These are phyloP conservation scores for Talaromyces sp. DNA, from an alignment of 2,329 filamentous ascomycete genomes.

Conservation along the genomic window DNA sequence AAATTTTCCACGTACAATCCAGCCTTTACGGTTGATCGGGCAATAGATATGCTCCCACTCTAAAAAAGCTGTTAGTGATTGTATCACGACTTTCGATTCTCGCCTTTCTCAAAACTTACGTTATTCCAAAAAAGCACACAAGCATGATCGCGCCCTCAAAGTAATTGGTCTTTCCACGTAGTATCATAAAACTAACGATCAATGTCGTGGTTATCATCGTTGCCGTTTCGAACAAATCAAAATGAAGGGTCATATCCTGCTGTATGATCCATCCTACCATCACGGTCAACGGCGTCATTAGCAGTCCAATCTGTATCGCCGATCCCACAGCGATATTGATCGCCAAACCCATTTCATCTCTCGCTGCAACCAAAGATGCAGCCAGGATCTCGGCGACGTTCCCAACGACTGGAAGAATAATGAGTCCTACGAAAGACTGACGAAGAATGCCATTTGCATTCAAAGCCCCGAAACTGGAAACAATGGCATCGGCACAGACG, in stretches of 20 bases:
- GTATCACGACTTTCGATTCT: too few relatives aligned
- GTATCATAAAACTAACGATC: background rate
- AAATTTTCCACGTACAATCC: background rate
- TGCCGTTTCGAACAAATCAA: constrained; percentile 9
- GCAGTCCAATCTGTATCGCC: constrained; percentile 68
- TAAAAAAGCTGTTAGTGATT: background rate
- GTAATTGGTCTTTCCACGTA: background rate
- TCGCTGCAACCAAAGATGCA: constrained; percentile 65
- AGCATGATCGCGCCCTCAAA: background rate
- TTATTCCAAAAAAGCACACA: background rate
- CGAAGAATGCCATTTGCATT: constrained; percentile 46
- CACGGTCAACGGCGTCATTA: constrained; percentile 66
- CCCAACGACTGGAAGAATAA: constrained; percentile 68
- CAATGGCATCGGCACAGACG: constrained; percentile 50
- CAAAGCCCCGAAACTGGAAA: background rate
- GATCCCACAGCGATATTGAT: constrained; percentile 69
- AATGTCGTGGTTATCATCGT: background rate
- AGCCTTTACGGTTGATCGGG: background rate
- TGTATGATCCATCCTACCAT: constrained; percentile 67
- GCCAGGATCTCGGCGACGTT: constrained; percentile 72
- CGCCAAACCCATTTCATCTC: constrained; percentile 73
- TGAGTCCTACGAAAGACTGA: constrained; percentile 67
- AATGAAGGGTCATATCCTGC: constrained; percentile 39
- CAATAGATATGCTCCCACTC: background rate
- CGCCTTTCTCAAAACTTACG: background rate